Base-by-base conservation (phyloP, 2,329 filamentous ascomycete species). In the Pseudogymnoascus sp. region DNA sequence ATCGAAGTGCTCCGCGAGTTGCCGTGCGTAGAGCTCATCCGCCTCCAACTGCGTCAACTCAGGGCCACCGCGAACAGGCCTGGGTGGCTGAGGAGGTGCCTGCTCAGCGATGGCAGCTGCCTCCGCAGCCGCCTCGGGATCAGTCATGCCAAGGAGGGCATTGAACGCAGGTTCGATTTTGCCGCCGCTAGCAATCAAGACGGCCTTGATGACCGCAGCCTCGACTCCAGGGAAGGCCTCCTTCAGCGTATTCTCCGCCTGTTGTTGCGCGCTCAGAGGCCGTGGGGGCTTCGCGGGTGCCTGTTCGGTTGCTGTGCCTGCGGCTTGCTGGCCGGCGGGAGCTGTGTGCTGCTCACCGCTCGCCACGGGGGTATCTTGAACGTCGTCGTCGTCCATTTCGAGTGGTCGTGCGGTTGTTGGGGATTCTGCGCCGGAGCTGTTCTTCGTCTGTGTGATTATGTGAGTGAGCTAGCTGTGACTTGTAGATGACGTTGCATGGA, bases 121-220 rank as follows among this genome's bases (percentile, higher is more conserved):
- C 65, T 87, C 84, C 63, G 81, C 79, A 65, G 77, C 80, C 6
- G 89, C 88, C 73, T 89, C 88, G 6, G 90, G 90, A 72, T 92
- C 90, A 66, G 89, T 91, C 82, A 66, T 81, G 91, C 90, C 90
- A 50, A 99, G 82, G 46, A 99, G 82, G 37, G 95, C 95, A 77
- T 97, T 95, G 78, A 99, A 99, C 12, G 95, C 93, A 33, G 91
- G 90, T 75, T 99, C 95, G 59, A 98, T 87, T 71, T 89, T 86
- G 65, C 93, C 93, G 64, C 87, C 83, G 74, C 95, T 98, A 12
- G 95, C 95, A 24, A 84, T 82, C 67, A 99, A 78, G 0, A 99
- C 89, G 31, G 95, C 95, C 76, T 88, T 96, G 75, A 99, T 84
- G 56, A 99, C 89, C 50, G 85, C 75, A 6, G 78, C 74, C 62